phyloP scores from a whole-genome alignment of 2,329 filamentous ascomycete species.

The Talaromyces atroroseus region DNA sequence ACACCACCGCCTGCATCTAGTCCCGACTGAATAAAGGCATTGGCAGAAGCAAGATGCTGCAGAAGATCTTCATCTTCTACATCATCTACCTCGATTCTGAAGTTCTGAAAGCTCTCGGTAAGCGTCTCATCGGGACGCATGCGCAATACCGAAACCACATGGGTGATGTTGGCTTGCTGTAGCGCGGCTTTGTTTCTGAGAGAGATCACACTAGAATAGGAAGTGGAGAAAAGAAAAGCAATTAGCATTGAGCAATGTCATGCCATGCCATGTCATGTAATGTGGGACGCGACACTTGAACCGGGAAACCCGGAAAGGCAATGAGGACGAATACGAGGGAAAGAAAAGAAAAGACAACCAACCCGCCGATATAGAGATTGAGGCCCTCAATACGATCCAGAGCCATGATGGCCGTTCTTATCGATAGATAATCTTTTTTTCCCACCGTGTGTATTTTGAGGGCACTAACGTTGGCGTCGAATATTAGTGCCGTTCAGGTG shows the following conservation, averaged over 20 bases:
- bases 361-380: slow-evolving; percentile 77
- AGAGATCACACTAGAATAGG: slow-evolving; percentile 64
- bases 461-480: background rate
- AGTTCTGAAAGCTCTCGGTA: slow-evolving; percentile 59
- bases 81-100: slow-evolving; percentile 82
- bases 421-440: background rate
- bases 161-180: slow-evolving; percentile 70
- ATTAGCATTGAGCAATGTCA: background rate
- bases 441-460: background rate
- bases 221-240: background rate
- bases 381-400: slow-evolving; percentile 64
- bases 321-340: background rate
- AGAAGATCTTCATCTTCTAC: slow-evolving; percentile 83
- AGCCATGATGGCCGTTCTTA: slow-evolving; percentile 24
- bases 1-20: slow-evolving; percentile 58
- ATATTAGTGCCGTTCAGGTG: background rate
- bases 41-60: slow-evolving; percentile 69
- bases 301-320: background rate
- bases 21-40: slow-evolving; percentile 76
- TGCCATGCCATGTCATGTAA: background rate
- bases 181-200: slow-evolving; percentile 67
- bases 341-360: slow-evolving; percentile 21
- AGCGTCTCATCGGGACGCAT: slow-evolving; percentile 48
- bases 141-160: slow-evolving; percentile 74
- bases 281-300: background rate